Percentiles rank a stretch among this genome's conserved stretches.
phyloP scores from a whole-genome alignment of 2,329 filamentous ascomycete species.

The Ophiosphaerella herpotricha region DNA sequence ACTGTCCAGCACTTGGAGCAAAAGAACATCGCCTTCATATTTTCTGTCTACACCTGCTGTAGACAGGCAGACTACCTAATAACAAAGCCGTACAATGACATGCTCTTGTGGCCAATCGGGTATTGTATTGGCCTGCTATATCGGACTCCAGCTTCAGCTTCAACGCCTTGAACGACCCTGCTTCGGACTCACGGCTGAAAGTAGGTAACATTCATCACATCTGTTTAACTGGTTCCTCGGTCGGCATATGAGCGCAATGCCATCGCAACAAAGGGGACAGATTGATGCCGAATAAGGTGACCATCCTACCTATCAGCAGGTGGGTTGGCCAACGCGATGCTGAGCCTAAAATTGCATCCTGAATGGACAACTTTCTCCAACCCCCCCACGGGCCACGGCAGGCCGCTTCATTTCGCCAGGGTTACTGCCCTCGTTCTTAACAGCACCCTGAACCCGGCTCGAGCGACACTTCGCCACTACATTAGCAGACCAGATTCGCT shows the following conservation, averaged over 20 bases:
- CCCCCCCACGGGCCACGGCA: background rate
- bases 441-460: constrained; percentile 1
- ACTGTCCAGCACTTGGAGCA: too few relatives aligned
- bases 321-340: too few relatives aligned
- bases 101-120: constrained; percentile 14
- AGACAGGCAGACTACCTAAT: too few relatives aligned
- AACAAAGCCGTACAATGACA: background rate
- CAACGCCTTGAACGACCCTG: constrained; percentile 3
- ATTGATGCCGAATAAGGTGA: background rate
- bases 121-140: constrained; percentile 3
- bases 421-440: constrained; percentile 2
- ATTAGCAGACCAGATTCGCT: background rate
- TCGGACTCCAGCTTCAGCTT: constrained; percentile 7
- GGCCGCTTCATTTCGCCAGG: background rate
- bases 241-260: background rate
- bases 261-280: background rate
- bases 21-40: too few relatives aligned
- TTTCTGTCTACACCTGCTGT: too few relatives aligned
- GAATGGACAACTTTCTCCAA: background rate
- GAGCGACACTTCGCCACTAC: background rate
- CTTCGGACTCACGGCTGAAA: constrained; percentile 7
- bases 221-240: background rate
- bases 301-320: background rate
- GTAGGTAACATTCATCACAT: background rate
- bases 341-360: background rate